phyloP scores from a whole-genome alignment of 768 basidiomycete species.

The Cystoderma amianthinum region DNA sequence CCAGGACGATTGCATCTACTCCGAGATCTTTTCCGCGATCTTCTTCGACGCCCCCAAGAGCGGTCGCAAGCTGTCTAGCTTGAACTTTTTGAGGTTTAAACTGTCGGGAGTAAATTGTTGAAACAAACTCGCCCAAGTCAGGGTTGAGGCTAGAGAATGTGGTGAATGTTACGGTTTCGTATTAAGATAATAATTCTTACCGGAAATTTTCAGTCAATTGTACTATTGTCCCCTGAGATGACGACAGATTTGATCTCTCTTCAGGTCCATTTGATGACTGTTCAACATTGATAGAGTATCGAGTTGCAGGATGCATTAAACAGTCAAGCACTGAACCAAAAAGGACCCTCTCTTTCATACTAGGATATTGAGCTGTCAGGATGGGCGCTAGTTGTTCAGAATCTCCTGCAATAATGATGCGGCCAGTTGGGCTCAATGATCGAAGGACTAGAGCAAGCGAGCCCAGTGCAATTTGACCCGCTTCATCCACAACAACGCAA shows the following conservation, averaged over 20 bases:
- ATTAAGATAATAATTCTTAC: slow-evolving; percentile 13
- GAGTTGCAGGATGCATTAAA: slow-evolving; percentile 24
- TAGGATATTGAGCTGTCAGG: slow-evolving; percentile 37
- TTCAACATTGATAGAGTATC: not conserved
- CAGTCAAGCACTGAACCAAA: slow-evolving; percentile 46
- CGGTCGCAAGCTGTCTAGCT: slow-evolving; percentile 26
- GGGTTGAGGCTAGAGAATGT: slow-evolving; percentile 36
- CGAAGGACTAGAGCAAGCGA: slow-evolving; percentile 38
- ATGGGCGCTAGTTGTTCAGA: slow-evolving; percentile 48
- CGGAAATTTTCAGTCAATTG: slow-evolving; percentile 48
- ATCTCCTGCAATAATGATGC: slow-evolving; percentile 44
- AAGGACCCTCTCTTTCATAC: slow-evolving; percentile 24
- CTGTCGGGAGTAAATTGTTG: slow-evolving; percentile 40
- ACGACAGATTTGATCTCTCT: slow-evolving; percentile 10
- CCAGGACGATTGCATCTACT: slow-evolving; percentile 14
- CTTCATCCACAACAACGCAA: slow-evolving; percentile 41
- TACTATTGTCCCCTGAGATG: slow-evolving; percentile 31
- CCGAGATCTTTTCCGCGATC: slow-evolving; percentile 12
- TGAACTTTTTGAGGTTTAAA: slow-evolving; percentile 44
- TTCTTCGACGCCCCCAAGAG: slow-evolving; percentile 20
- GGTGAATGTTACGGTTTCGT: too few relatives aligned
- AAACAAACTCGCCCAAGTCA: slow-evolving; percentile 46
- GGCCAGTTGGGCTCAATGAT: slow-evolving; percentile 25
- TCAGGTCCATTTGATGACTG: slow-evolving; percentile 4
- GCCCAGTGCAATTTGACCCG: slow-evolving; percentile 42